Evolutionary conservation across 768 basidiomycete species (phyloP).

Genomic region (Mycena alexandri): DNA sequence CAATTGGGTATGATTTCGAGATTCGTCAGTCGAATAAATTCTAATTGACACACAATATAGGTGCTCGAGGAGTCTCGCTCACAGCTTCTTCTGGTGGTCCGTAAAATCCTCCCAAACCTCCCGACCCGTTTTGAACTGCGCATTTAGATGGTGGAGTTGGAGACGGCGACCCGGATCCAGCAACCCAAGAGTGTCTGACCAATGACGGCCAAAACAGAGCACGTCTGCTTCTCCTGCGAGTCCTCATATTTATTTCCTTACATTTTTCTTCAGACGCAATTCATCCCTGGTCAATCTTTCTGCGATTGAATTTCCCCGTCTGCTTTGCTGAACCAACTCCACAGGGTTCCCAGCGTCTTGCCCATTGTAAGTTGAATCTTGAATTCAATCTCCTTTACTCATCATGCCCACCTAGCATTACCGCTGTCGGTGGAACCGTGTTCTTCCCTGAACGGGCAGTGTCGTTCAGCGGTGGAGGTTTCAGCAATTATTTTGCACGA

Average conservation of each 20-base stretch:
- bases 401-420: slow-evolving; percentile 24
- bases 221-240: background rate
- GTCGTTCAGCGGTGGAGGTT: slow-evolving; percentile 53
- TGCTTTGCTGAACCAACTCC: background rate
- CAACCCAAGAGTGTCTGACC: slow-evolving; percentile 55
- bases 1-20: slow-evolving; percentile 51
- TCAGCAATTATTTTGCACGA: slow-evolving; percentile 54
- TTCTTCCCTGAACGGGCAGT: slow-evolving; percentile 32
- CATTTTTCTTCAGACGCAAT: slow-evolving; percentile 22
- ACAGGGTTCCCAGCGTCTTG: slow-evolving; percentile 38
- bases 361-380: slow-evolving; percentile 28
- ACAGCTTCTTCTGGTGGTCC: slow-evolving; percentile 66
- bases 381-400: background rate
- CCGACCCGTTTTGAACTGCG: slow-evolving; percentile 1
- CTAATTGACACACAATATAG: slow-evolving; percentile 39
- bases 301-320: background rate
- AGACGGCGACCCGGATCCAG: slow-evolving; percentile 57
- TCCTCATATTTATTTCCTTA: background rate
- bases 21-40: background rate
- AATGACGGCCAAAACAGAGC: slow-evolving; percentile 61
- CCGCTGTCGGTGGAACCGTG: slow-evolving; percentile 38
- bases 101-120: slow-evolving; percentile 51
- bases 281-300: slow-evolving; percentile 31
- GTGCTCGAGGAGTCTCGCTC: slow-evolving; percentile 64
- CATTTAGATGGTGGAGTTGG: slow-evolving; percentile 67